A percentile compares a stretch with the other conserved stretches of the same genome.
phyloP scores from a whole-genome alignment of 1,139 yeast species.

The Hanseniaspora sp. region DNA sequence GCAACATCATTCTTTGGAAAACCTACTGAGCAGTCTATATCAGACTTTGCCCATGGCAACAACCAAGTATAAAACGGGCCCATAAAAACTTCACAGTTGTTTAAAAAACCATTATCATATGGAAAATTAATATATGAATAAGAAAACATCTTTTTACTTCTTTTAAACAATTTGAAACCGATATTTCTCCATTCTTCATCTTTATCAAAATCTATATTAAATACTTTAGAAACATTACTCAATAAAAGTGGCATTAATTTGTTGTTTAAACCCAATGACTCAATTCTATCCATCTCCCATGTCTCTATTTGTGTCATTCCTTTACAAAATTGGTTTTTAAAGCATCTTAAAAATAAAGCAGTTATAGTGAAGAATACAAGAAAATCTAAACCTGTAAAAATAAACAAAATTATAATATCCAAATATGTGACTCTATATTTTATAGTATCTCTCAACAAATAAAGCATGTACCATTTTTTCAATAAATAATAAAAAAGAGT shows the following conservation, averaged over 20 bases:
- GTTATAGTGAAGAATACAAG: slow-evolving; percentile 51
- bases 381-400: slow-evolving; percentile 45
- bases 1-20: slow-evolving; percentile 49
- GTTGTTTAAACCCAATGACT: slow-evolving; percentile 30
- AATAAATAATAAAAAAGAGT: slow-evolving; percentile 39
- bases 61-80: slow-evolving; percentile 60
- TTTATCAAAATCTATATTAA: slow-evolving; percentile 5
- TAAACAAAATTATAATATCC: slow-evolving; percentile 47
- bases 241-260: slow-evolving; percentile 24
- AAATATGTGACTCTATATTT: slow-evolving; percentile 44
- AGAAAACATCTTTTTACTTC: slow-evolving; percentile 18
- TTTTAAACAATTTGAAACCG: slow-evolving; percentile 16
- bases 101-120: slow-evolving; percentile 57
- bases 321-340: slow-evolving; percentile 41
- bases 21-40: slow-evolving; percentile 38
- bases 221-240: slow-evolving; percentile 16
- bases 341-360: slow-evolving; percentile 50
- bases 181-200: slow-evolving; percentile 17
- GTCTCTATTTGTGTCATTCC: slow-evolving; percentile 89
- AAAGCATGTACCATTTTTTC: slow-evolving; percentile 37
- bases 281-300: slow-evolving; percentile 84
- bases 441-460: slow-evolving; percentile 47
- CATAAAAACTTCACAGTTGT: slow-evolving; percentile 40
- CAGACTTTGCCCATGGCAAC: slow-evolving; percentile 55
- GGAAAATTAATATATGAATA: slow-evolving; percentile 56